Conservation (phyloP, 2,329 filamentous ascomycete genomes). For the Aspergillus ustus region DNA sequence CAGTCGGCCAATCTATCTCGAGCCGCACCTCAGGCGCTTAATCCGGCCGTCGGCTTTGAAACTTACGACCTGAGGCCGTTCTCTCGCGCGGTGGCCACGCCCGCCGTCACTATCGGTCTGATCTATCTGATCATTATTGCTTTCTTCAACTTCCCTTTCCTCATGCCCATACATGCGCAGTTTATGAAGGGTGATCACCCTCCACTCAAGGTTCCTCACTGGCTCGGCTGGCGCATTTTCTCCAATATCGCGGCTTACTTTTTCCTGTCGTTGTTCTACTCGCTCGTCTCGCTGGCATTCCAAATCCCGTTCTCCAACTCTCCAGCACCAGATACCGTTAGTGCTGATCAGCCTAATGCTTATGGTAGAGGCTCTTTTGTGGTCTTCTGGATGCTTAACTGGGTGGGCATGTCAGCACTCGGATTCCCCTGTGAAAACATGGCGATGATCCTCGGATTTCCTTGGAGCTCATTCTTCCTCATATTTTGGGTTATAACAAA, state of each 20-base stretch:
- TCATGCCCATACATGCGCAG: slow-evolving; percentile 65
- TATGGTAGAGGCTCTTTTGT: slow-evolving; percentile 64
- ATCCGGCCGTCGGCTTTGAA: slow-evolving; percentile 61
- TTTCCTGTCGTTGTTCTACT: slow-evolving; percentile 66
- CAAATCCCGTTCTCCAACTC: slow-evolving; percentile 64
- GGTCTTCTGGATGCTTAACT: slow-evolving; percentile 69
- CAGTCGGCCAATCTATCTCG: slow-evolving; percentile 49
- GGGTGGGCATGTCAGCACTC: slow-evolving; percentile 65
- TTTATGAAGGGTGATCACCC: slow-evolving; percentile 60
- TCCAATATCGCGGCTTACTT: slow-evolving; percentile 64
- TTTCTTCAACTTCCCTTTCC: slow-evolving; percentile 69
- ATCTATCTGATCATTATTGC: slow-evolving; percentile 71
- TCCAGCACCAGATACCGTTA: slow-evolving; percentile 50
- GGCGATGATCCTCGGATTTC: slow-evolving; percentile 64
- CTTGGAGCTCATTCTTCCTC: slow-evolving; percentile 66
- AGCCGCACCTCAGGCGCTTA: slow-evolving; percentile 57
- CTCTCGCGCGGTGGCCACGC: slow-evolving; percentile 57
- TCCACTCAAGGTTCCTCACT: slow-evolving; percentile 61
- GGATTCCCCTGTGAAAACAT: slow-evolving; percentile 69
- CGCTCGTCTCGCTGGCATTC: slow-evolving; percentile 66
- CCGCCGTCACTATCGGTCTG: slow-evolving; percentile 64
- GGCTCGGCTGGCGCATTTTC: slow-evolving; percentile 62
- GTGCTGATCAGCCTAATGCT: slow-evolving; percentile 55
- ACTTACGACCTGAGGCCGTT: slow-evolving; percentile 65
- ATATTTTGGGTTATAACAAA: slow-evolving; percentile 73